Percentiles rank a stretch among this genome's conserved stretches.
These are phyloP conservation scores for Fusarium sambucinum DNA, from an alignment of 2,329 filamentous ascomycete genomes.

Conservation along the genomic window DNA sequence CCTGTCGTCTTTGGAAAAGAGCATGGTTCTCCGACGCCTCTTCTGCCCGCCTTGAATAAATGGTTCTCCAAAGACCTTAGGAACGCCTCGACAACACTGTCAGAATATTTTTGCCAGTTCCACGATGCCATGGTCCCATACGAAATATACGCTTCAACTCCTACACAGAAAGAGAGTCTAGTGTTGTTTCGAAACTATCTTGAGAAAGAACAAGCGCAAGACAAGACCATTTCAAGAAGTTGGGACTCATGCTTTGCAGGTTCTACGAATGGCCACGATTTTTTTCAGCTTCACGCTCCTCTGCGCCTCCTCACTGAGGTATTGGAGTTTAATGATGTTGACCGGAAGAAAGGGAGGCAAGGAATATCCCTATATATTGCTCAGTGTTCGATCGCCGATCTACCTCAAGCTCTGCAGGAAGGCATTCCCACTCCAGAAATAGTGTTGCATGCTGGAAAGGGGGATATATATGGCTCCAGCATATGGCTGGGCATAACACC, in stretches of 20 bases:
- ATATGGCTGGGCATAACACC: slow-evolving; percentile 90
- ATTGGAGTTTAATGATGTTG: slow-evolving; percentile 60
- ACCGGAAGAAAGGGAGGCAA: slow-evolving; percentile 34
- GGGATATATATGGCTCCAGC: slow-evolving; percentile 88
- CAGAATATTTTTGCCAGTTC: slow-evolving; percentile 50
- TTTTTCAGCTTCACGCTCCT: slow-evolving; percentile 70
- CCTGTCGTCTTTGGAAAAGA: slow-evolving; percentile 65
- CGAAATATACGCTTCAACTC: slow-evolving; percentile 52
- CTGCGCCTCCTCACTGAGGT: slow-evolving; percentile 73
- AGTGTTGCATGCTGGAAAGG: slow-evolving; percentile 73
- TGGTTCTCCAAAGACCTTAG: slow-evolving; percentile 65
- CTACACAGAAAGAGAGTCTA: slow-evolving; percentile 34
- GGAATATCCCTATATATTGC: slow-evolving; percentile 80
- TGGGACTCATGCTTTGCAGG: slow-evolving; percentile 48
- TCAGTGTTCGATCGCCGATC: slow-evolving; percentile 77
- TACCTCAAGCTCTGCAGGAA: slow-evolving; percentile 71
- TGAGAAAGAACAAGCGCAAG: slow-evolving; percentile 44
- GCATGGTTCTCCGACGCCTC: slow-evolving; percentile 51
- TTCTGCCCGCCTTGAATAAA: slow-evolving; percentile 65
- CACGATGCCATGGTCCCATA: slow-evolving; percentile 54
- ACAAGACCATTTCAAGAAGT: slow-evolving; percentile 51
- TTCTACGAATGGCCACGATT: slow-evolving; percentile 51
- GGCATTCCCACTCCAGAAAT: slow-evolving; percentile 78
- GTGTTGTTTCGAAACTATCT: slow-evolving; percentile 48
- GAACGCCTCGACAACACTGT: slow-evolving; percentile 37